A percentile compares a stretch with the other conserved stretches of the same genome.
phyloP scores from a whole-genome alignment of 2,329 filamentous ascomycete species.

The Trichoderma citrinoviride region DNA sequence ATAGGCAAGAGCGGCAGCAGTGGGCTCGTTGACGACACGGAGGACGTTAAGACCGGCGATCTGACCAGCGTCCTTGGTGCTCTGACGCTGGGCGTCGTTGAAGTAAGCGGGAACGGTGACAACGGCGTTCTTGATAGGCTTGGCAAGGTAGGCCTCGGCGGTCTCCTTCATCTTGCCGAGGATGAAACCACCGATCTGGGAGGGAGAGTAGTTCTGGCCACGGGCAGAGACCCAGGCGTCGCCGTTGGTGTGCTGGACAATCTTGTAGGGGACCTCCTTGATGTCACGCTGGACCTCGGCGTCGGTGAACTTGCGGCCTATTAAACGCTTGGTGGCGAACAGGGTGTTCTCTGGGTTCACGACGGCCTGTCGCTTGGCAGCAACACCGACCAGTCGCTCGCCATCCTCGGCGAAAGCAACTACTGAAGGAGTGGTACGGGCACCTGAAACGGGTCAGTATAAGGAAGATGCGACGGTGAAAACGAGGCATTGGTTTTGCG shows the following conservation, averaged over 20 bases:
- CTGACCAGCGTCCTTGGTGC: conserved; percentile 96
- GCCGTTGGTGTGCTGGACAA: conserved; percentile 93
- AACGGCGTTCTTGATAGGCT: conserved; percentile 90
- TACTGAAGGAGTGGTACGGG: conserved; percentile 64
- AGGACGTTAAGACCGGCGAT: conserved; percentile 95
- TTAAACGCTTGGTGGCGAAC: conserved; percentile 97
- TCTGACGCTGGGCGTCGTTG: conserved; percentile 97
- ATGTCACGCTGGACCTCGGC: conserved; percentile 93
- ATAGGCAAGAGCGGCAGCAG: conserved; percentile 91
- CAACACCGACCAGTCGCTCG: conserved; percentile 93
- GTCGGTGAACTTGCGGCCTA: conserved; percentile 95
- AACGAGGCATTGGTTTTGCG: background rate
- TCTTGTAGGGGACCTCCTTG: conserved; percentile 98
- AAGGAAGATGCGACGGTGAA: background rate
- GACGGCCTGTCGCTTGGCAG: conserved; percentile 95
- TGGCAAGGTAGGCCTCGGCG: conserved; percentile 87
- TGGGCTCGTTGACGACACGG: conserved; percentile 97
- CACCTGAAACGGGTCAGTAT: conserved; percentile 30
- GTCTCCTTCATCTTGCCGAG: conserved; percentile 99
- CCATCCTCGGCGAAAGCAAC: conserved; percentile 95
- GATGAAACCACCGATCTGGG: conserved; percentile 96
- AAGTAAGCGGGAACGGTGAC: conserved; percentile 98
- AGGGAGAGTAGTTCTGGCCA: conserved; percentile 93
- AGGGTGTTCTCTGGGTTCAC: conserved; percentile 99
- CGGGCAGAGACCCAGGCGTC: conserved; percentile 95